Evolutionary conservation across 805 yeast genomes (phyloP), one percentile per base, ranked within the genome.

Genomic region (Zygoascus ofunaensis): DNA sequence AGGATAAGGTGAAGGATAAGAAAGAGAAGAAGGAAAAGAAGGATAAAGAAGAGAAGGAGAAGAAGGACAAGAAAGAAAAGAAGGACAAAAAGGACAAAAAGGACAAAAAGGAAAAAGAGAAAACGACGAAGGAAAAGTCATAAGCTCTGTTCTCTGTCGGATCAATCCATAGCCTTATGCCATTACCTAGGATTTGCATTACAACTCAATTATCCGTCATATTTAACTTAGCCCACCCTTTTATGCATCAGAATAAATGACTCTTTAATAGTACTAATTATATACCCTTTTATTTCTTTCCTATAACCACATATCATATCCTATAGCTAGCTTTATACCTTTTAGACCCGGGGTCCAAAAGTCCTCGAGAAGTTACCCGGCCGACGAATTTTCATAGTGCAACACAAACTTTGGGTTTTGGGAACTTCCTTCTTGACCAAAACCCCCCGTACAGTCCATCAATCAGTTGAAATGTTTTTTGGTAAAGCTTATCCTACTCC

Each of bases 1-100:
- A 43, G 40, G 34, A 30, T n/a, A 24, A 41, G 28, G 34, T 45
- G 39, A 23, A 14, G 26, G 36, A 47, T 34, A 39, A 50, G 38
- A 40, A 4, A 18, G 39, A 41, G 7, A 35, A 44, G 34, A 47
- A 46, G 44, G 46, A 45, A 8, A 46, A 48, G 51, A 41, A 41
- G 32, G 32, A 41, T n/a, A 45, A 44, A 17, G n/a, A n/a, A n/a
- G n/a, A n/a, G n/a, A 26, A 34, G 18, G 42, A 44, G 34, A 50
- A 46, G 42, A 54, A 47, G 45, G 36, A 43, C 8, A 38, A 44
- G 41, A 51, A 49, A 38, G 37, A 40, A 21, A 49, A 43, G 46
- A 48, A 48, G 24, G 45, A 32, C 14, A 47, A 49, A 41, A 51
- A 51, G 34, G 41, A 43, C 8, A 35, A 43, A 24, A 40, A 48